These are phyloP conservation scores for Phlebiopsis gigantea DNA, from an alignment of 768 basidiomycete species.

Conservation along the genomic window DNA sequence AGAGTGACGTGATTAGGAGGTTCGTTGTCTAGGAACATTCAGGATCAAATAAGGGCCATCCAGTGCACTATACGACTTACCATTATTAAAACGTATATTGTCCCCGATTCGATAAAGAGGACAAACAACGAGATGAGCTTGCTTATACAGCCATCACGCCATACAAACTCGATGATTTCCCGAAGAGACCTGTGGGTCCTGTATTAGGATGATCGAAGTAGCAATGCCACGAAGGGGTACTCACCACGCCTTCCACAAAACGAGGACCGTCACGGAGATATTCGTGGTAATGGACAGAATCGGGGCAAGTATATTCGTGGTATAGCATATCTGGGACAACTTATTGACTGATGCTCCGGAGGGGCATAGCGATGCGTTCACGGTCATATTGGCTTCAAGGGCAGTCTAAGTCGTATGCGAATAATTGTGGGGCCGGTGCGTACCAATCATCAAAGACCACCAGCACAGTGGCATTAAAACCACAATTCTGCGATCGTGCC, in stretches of 20 bases:
- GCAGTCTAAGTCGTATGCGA: neutral
- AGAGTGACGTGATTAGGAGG: too few relatives aligned
- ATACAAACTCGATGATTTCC: too few relatives aligned
- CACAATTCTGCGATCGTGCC: neutral
- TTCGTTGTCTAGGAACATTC: too few relatives aligned
- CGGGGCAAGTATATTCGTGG: neutral
- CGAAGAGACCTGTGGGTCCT: neutral
- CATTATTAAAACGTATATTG: neutral
- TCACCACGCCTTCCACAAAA: neutral
- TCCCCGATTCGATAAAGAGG: neutral
- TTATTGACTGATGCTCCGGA: neutral
- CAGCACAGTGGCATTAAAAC: neutral
- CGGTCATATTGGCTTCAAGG: neutral
- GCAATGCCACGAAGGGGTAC: neutral
- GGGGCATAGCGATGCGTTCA: neutral
- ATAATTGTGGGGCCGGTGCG: too few relatives aligned
- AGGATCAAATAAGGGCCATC: too few relatives aligned
- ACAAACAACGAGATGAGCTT: neutral
- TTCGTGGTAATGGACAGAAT: neutral
- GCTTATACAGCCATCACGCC: too few relatives aligned
- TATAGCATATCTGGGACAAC: neutral
- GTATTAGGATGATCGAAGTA: neutral
- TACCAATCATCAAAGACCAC: too few relatives aligned
- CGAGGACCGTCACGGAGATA: neutral
- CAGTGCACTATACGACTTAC: neutral